These are phyloP conservation scores for Xylariomycetidae sp. DNA, from an alignment of 2,329 filamentous ascomycete species.

Conservation along the genomic window DNA sequence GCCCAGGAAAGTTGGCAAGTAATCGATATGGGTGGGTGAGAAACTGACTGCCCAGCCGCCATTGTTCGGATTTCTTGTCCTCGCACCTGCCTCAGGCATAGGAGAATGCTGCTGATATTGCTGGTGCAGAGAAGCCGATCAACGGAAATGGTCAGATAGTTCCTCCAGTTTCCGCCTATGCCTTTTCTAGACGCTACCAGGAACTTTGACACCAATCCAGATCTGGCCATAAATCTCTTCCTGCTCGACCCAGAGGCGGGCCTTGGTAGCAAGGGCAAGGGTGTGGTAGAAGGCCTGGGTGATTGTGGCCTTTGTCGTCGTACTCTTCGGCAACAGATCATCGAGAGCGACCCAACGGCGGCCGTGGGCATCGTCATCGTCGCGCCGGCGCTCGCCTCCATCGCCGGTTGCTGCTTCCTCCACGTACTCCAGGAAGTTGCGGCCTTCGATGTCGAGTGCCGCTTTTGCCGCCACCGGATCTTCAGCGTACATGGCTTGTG, in stretches of 20 bases:
- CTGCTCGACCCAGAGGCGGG: slow-evolving; percentile 58
- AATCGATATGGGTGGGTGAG: no score
- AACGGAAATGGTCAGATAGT: no score
- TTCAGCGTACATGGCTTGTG: no score
- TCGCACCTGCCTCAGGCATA: no score
- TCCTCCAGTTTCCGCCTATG: no score
- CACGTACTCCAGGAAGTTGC: slow-evolving; percentile 40
- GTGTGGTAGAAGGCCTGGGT: slow-evolving; percentile 73
- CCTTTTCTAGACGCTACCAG: not conserved
- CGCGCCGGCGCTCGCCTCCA: slow-evolving; percentile 23
- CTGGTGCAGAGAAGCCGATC: no score
- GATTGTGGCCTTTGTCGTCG: slow-evolving; percentile 54
- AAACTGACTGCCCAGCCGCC: no score
- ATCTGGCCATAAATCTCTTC: slow-evolving; percentile 33
- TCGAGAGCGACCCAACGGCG: slow-evolving; percentile 58
- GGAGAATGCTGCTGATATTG: no score
- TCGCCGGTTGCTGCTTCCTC: slow-evolving; percentile 28
- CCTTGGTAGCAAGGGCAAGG: slow-evolving; percentile 63
- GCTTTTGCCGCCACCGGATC: slow-evolving; percentile 7
- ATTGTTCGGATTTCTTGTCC: no score
- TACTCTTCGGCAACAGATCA: slow-evolving; percentile 55
- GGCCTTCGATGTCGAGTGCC: slow-evolving; percentile 38
- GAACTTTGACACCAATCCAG: slow-evolving; percentile 33
- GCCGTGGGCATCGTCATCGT: slow-evolving; percentile 23
- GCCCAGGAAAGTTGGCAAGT: no score